Percentiles rank a stretch among this genome's conserved stretches.
These are phyloP conservation scores for Colletotrichum nymphaeae DNA, from an alignment of 2,329 filamentous ascomycete species.

Conservation along the genomic window DNA sequence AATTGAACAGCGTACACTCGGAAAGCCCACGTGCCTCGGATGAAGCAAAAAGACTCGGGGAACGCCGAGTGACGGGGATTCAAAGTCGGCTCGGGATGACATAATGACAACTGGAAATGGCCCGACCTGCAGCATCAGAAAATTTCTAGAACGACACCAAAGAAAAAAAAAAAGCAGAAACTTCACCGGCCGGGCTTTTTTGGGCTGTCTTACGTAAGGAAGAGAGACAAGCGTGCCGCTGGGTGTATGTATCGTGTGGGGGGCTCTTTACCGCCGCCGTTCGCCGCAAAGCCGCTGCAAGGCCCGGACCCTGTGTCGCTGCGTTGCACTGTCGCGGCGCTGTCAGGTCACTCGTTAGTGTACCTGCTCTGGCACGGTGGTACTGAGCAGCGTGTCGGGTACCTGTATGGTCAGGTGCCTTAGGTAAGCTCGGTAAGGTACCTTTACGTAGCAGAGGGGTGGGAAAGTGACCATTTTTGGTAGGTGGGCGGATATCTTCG, in stretches of 20 bases:
- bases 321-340: neutral
- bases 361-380: too few species aligned
- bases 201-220: neutral
- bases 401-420: neutral
- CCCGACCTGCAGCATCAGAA: conserved; percentile 13
- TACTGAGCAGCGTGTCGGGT: too few species aligned
- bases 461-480: neutral
- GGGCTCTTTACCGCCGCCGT: neutral
- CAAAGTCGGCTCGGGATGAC: conserved; percentile 9
- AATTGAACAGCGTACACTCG: too few species aligned
- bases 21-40: neutral
- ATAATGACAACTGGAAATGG: conserved; percentile 24
- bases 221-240: neutral
- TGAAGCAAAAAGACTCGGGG: conserved; percentile 5
- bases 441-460: too few species aligned
- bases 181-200: neutral
- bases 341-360: neutral
- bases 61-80: conserved; percentile 8
- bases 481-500: conserved; percentile 34
- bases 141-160: neutral
- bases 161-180: conserved; percentile 3
- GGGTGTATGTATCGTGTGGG: too few species aligned
- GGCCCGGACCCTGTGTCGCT: neutral
- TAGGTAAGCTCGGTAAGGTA: neutral
- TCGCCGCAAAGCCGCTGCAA: neutral